Conservation (phyloP, 108 stramenopile species). For the Mediolabrus comicus region DNA sequence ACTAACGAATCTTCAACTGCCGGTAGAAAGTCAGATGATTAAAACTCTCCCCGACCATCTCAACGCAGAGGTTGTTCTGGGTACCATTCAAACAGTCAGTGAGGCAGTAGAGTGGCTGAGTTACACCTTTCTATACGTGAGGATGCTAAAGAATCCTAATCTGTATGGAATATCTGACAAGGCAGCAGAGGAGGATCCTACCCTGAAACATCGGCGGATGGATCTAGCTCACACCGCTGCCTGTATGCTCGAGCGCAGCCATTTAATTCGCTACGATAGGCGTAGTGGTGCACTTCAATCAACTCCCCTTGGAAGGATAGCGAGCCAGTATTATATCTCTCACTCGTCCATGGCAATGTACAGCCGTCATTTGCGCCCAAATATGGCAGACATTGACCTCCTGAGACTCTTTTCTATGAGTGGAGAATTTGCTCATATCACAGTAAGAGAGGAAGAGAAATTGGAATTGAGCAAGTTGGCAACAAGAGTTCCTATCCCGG, state of each 20-base stretch:
- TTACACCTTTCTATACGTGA: slow-evolving; percentile 97
- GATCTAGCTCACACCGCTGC: slow-evolving; percentile 95
- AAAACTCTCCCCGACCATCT: slow-evolving; percentile 93
- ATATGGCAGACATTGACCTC: slow-evolving; percentile 98
- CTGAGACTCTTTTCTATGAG: slow-evolving; percentile 95
- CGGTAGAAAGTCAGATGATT: slow-evolving; percentile 98
- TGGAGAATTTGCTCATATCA: slow-evolving; percentile 96
- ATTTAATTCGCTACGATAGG: slow-evolving; percentile 94
- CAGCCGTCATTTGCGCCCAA: slow-evolving; percentile 93
- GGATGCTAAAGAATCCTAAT: slow-evolving; percentile 95
- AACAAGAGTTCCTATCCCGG: slow-evolving; percentile 96
- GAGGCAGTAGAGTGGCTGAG: slow-evolving; percentile 98
- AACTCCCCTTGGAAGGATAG: slow-evolving; percentile 95
- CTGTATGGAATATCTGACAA: slow-evolving; percentile 89
- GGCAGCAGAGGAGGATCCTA: slow-evolving; percentile 81
- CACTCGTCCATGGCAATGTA: slow-evolving; percentile 95
- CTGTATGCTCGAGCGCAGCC: slow-evolving; percentile 86
- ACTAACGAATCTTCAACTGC: slow-evolving; percentile 98
- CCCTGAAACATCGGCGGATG: slow-evolving; percentile 82
- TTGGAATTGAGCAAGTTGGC: slow-evolving; percentile 94
- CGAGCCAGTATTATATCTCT: slow-evolving; percentile 98
- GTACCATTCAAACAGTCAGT: slow-evolving; percentile 85
- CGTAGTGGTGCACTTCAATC: slow-evolving; percentile 87
- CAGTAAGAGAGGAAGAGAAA: slow-evolving; percentile 97
- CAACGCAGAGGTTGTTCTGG: slow-evolving; percentile 97